These are phyloP conservation scores for Pythium pyrilobum DNA, from an alignment of 352 stramenopile genomes.

Conservation along the genomic window DNA sequence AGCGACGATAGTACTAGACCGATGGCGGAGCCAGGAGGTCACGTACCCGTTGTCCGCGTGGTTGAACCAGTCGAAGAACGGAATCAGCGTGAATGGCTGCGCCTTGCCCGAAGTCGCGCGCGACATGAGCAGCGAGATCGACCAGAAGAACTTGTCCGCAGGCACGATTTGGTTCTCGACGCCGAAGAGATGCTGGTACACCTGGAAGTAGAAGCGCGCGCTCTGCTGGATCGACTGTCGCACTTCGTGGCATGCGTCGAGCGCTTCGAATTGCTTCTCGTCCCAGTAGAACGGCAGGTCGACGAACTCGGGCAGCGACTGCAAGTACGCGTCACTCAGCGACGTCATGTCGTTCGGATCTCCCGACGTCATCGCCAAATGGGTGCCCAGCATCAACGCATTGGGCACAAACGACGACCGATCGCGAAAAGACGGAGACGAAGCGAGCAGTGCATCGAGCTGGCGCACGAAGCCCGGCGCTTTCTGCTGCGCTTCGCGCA, in stretches of 20 bases:
- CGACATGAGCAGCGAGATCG: conserved; percentile 76
- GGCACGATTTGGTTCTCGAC: conserved; percentile 43
- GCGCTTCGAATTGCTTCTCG: conserved; percentile 48
- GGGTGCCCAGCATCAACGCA: conserved; percentile 55
- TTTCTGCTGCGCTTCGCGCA: conserved; percentile 53
- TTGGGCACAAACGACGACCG: conserved; percentile 50
- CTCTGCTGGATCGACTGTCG: conserved; percentile 58
- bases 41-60: conserved; percentile 55
- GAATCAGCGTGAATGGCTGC: conserved; percentile 79
- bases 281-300: conserved; percentile 72
- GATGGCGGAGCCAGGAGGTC: too few species aligned
- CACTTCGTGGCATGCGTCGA: conserved; percentile 55
- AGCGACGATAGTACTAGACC: too few species aligned
- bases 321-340: conserved; percentile 58
- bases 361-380: conserved; percentile 50
- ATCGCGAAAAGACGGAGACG: conserved; percentile 22
- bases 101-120: conserved; percentile 63
- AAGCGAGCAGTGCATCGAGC: conserved; percentile 41
- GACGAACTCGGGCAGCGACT: conserved; percentile 45
- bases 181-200: conserved; percentile 73
- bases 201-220: conserved; percentile 52
- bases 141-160: conserved; percentile 70
- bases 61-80: conserved; percentile 88
- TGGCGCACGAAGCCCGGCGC: conserved; percentile 59
- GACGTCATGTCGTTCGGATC: conserved; percentile 5